Base-by-base conservation (phyloP, 495 filamentous ascomycete genomes). In the Cladorrhinum samala region DNA sequence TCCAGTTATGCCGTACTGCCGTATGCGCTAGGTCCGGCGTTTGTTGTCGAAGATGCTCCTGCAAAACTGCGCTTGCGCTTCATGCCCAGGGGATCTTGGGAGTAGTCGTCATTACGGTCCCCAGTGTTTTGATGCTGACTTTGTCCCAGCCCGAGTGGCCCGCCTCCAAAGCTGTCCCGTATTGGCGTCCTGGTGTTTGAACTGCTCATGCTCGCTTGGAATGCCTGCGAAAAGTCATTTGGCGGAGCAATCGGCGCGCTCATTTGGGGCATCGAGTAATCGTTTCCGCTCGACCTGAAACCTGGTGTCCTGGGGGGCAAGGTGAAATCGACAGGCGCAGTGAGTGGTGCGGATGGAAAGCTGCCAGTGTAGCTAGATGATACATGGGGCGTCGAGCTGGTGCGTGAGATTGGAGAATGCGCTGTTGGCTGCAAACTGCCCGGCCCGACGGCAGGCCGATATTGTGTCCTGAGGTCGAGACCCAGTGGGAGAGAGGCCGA, bases 251-350 rank as follows among this genome's bases (percentile, higher is more conserved):
- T 79, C 13, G 77, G 77, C 2, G 77, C 77, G 60, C 74, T 77
- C 68, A 81, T 70, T 58, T 79, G 77, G 3, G 77, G 74, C 59
- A 79, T 78, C 11, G 72, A 73, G 62, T 78, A 79, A 50, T 81
- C 76, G 11, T 63, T 65, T 16, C 69, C 63, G n/a, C 67, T 59
- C 8, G 58, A 65, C 52, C 70, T 60, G 49, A 67, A 70, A 17
- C 67, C 67, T 9, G 73, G 66, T 17, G 77, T 74, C 23, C 76
- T 65, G 7, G 77, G n/a, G n/a, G n/a, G 72, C 9, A 81, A 65
- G 13, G 74, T 69, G 51, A 78, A 81, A 53, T 79, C 76, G 52
- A 75, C 72, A 1, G 78, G 76, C 13, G 77, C 77, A 5, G 75
- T 72, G 2, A 82, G 64, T 2, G 78, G 78, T 13, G 77, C 76